Evolutionary conservation across 2,329 filamentous ascomycete genomes (phyloP).

Genomic region (Fusarium duplospermum): DNA sequence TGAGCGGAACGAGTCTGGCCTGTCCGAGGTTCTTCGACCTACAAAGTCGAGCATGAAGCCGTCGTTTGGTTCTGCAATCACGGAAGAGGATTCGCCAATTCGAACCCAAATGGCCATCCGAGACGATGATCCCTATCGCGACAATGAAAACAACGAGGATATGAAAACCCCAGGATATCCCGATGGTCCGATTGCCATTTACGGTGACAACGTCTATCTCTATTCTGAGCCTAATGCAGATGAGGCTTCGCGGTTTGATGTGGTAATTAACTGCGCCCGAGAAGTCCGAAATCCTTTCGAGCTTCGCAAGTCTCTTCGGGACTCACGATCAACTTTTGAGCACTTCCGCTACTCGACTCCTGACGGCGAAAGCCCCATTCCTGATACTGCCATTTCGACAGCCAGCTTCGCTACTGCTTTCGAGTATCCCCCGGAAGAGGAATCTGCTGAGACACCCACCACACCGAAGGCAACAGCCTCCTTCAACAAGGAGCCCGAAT

Average conservation of each 20-base stretch:
- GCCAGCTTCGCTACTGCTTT: constrained; percentile 71
- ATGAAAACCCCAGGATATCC: constrained; percentile 87
- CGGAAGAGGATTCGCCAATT: constrained; percentile 69
- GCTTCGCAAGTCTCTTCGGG: constrained; percentile 42
- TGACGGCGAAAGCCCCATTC: constrained; percentile 55
- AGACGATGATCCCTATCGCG: constrained; percentile 67
- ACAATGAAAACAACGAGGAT: constrained; percentile 80
- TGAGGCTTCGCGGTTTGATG: constrained; percentile 81
- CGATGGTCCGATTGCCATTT: constrained; percentile 84
- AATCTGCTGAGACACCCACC: constrained; percentile 61
- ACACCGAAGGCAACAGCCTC: constrained; percentile 62
- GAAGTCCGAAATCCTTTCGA: constrained; percentile 83
- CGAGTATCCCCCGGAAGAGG: constrained; percentile 61
- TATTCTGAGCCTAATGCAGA: constrained; percentile 84
- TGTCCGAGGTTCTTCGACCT: constrained; percentile 69
- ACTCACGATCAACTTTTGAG: constrained; percentile 45
- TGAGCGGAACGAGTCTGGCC: constrained; percentile 68
- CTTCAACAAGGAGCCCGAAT: constrained; percentile 74
- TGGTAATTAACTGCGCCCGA: constrained; percentile 85
- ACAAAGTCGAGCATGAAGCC: constrained; percentile 56
- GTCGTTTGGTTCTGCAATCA: constrained; percentile 58
- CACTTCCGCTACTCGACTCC: constrained; percentile 46
- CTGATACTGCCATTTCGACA: constrained; percentile 68
- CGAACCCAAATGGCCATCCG: constrained; percentile 71
- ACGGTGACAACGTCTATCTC: constrained; percentile 80